phyloP scores from a whole-genome alignment of 202 grass and related monocot genomes.

The Carex arenaria region DNA sequence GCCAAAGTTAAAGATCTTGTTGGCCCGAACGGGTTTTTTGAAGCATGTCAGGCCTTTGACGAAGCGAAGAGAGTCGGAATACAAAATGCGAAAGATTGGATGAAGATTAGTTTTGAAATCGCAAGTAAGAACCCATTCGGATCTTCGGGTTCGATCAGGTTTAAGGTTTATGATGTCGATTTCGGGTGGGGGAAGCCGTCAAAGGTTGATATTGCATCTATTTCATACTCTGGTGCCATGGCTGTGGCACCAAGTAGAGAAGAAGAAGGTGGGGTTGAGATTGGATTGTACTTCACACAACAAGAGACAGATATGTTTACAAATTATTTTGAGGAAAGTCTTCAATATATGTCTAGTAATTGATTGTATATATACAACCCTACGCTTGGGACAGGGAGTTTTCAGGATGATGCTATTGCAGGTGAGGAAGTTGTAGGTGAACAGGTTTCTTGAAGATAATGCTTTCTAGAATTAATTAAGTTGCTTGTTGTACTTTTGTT shows the following conservation, averaged over 20 bases:
- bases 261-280: conserved; percentile 22
- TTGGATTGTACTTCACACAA: conserved; percentile 21
- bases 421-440: too few species aligned
- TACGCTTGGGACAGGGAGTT: too few species aligned
- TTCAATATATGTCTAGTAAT: background rate
- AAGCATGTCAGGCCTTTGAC: conserved; percentile 24
- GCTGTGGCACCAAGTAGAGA: background rate
- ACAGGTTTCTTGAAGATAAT: too few species aligned
- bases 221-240: conserved; percentile 2
- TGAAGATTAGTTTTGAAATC: background rate
- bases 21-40: background rate
- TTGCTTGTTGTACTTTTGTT: too few species aligned
- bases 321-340: background rate
- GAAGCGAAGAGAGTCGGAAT: background rate
- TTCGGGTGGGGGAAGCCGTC: conserved; percentile 15
- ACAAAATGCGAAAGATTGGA: background rate
- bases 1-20: background rate
- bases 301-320: background rate
- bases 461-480: too few species aligned
- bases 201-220: conserved; percentile 9
- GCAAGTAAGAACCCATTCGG: background rate
- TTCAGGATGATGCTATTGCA: too few species aligned
- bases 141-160: conserved; percentile 12
- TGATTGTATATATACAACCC: background rate
- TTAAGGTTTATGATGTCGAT: conserved; percentile 25